Percentiles rank a stretch among this genome's conserved stretches.
Evolutionary conservation across 208 protist species (phyloP).

Genomic region (Leishmania major): DNA sequence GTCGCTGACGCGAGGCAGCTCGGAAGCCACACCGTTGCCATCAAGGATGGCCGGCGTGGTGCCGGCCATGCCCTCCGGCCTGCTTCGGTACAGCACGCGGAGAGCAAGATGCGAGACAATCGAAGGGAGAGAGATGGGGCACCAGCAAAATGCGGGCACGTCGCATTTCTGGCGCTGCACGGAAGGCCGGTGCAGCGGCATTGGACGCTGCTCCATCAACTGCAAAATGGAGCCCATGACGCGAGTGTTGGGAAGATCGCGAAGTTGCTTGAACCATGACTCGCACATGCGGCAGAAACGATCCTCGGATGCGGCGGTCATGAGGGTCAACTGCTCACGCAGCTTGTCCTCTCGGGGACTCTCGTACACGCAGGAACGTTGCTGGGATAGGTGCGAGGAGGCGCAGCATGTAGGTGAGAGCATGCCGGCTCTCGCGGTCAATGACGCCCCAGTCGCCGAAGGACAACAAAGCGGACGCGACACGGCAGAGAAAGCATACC

Average conservation of each 20-base stretch:
- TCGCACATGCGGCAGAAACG: constrained; percentile 4
- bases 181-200: not conserved
- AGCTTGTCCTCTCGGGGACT: not conserved
- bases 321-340: not conserved
- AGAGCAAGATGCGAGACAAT: constrained; percentile 9
- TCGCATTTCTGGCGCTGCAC: not conserved
- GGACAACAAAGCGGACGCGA: not conserved
- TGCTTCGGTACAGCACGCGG: constrained; percentile 1
- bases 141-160: not conserved
- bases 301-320: not conserved
- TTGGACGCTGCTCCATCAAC: not conserved
- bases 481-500: constrained; percentile 13
- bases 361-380: not conserved
- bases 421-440: not conserved
- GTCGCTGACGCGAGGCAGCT: constrained; percentile 10
- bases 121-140: constrained; percentile 3
- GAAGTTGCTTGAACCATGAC: constrained; percentile 10
- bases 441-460: not conserved
- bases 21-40: not conserved
- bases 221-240: not conserved
- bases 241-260: not conserved
- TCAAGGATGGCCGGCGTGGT: not conserved
- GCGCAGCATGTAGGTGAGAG: not conserved
- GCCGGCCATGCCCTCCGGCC: not conserved
- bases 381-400: not conserved